Conservation (phyloP, 495 filamentous ascomycete genomes). For the Rhypophila decipiens region DNA sequence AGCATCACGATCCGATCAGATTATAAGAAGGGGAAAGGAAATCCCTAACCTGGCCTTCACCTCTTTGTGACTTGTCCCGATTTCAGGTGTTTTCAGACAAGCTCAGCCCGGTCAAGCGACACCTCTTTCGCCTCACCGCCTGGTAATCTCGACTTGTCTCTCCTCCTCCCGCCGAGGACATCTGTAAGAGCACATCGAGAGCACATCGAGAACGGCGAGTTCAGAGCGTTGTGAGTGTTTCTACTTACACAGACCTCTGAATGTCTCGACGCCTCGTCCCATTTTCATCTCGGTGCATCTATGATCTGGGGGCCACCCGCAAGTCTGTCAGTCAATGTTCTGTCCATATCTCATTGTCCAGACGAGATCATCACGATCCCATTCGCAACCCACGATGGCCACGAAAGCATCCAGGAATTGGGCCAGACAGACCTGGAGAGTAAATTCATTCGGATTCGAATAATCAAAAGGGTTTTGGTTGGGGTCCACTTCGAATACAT, state of each 20-base stretch:
- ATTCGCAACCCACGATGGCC: background rate
- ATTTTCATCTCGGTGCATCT: conserved; percentile 15
- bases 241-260: conserved; percentile 9
- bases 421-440: background rate
- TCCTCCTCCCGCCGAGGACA: no score
- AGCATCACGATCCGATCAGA: background rate
- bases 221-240: conserved; percentile 5
- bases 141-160: no score
- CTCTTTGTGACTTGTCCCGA: no score
- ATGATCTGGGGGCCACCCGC: conserved; percentile 16
- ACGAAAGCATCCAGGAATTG: no score
- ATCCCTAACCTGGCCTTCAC: no score
- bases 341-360: background rate
- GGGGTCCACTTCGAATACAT: no score
- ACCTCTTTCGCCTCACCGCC: background rate
- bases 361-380: background rate
- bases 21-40: background rate
- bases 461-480: background rate
- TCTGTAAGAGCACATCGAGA: no score
- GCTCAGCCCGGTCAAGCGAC: background rate
- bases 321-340: background rate
- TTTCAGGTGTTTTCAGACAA: no score
- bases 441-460: background rate
- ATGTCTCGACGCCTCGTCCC: conserved; percentile 19
- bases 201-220: conserved; percentile 6